Base-by-base conservation (phyloP, 108 stramenopile genomes). In the Aurantiochytrium sp. region DNA sequence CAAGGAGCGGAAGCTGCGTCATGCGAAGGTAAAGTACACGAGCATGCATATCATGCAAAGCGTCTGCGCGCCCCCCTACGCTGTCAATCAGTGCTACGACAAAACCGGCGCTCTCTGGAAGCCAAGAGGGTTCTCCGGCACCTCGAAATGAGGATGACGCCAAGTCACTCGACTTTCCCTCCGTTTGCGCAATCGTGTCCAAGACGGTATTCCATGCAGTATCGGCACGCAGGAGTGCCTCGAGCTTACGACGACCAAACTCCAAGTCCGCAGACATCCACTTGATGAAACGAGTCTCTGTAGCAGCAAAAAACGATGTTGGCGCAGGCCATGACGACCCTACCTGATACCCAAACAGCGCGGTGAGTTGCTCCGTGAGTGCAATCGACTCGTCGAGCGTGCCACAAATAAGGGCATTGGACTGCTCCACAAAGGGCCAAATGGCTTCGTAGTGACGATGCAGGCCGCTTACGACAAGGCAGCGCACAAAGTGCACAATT, bases 221-320 rank as follows among this genome's bases (percentile, higher is more conserved):
- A 18, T 47, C 51, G n/a, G 45, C 51, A 6, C 16, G n/a, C 23
- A 83, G 12, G 25, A 53, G n/a, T 12, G 18, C 25, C n/a, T 53
- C 25, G 49, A 83, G 49, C 25, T 28, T 47, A 2, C 51, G 45
- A 6, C 51, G 45, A 6, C 49, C 51, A 28, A 53, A 83, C 51
- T 83, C 76, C 76, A 83, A 35, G 51, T 83, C 76, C 10, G 76
- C 45, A 12, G 45, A 12, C 76, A 83, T 83, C 76, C 76, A 83
- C 18, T 6, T 8, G 25, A 83, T 12, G 51, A 83, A 83, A 23
- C 45, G 45, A 0, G 76, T 16, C 51, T 53, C 51, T n/a, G 19
- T 28, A 6, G 12, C 10, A 35, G 49, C 19, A 53, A 83, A 83
- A 83, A 83, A 83, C 23, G n/a, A 12, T 1, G 51, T 8, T 12